phyloP scores from a whole-genome alignment of 2,329 filamentous ascomycete species.

The Neonectria magnoliae region DNA sequence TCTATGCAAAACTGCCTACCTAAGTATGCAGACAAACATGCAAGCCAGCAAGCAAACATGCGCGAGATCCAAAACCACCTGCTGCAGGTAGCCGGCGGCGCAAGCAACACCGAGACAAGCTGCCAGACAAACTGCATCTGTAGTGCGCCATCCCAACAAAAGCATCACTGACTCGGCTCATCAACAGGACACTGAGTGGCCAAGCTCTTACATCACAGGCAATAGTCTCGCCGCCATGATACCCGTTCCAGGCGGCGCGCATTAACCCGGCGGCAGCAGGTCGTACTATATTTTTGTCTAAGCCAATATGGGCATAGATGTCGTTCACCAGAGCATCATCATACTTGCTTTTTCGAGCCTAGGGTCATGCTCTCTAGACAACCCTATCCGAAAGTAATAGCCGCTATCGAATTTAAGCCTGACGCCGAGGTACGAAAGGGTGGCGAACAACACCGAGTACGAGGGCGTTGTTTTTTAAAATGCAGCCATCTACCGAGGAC shows the following conservation, averaged over 20 bases:
- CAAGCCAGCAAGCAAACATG: not conserved
- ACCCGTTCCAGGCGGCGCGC: not conserved
- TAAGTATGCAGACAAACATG: not conserved
- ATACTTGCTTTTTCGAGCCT: not conserved
- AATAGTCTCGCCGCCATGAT: not conserved
- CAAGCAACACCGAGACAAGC: not conserved
- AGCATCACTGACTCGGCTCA: not conserved
- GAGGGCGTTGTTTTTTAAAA: not conserved
- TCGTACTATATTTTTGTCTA: too few relatives aligned
- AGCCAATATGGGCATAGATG: not conserved
- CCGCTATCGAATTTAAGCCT: not conserved
- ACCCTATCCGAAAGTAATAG: not conserved
- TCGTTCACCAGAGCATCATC: not conserved
- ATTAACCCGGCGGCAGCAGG: too few relatives aligned
- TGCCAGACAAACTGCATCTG: not conserved
- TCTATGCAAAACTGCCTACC: not conserved
- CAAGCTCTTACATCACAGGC: not conserved
- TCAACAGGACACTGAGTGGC: not conserved
- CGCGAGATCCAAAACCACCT: not conserved
- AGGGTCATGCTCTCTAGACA: not conserved
- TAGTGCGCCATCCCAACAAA: constrained; percentile 15
- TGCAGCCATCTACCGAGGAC: not conserved
- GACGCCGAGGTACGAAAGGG: not conserved
- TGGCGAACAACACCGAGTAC: not conserved
- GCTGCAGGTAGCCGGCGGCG: not conserved